phyloP scores from a whole-genome alignment of 1,139 yeast species.

The Kluyveromyces sp. region DNA sequence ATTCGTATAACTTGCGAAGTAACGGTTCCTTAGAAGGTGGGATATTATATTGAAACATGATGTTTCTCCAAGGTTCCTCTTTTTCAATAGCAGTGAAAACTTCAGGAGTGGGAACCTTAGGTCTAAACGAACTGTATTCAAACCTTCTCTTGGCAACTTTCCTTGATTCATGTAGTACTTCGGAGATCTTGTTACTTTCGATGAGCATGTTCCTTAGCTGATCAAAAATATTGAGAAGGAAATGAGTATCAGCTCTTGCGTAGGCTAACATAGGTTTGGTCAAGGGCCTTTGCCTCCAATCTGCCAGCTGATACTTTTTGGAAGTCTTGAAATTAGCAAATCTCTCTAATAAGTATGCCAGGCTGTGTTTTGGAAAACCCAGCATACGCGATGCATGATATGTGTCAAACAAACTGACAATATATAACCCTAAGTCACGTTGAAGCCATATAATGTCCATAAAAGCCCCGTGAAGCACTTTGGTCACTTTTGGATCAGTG shows the following conservation, averaged over 20 bases:
- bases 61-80: conserved; percentile 50
- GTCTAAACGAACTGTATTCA: conserved; percentile 63
- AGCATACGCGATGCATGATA: conserved; percentile 78
- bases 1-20: conserved; percentile 56
- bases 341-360: conserved; percentile 75
- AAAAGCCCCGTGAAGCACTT: conserved; percentile 92
- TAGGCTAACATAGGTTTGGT: conserved; percentile 70
- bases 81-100: conserved; percentile 46
- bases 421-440: conserved; percentile 85
- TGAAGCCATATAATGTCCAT: conserved; percentile 98
- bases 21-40: conserved; percentile 49
- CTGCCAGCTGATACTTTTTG: conserved; percentile 91
- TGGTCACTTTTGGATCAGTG: conserved; percentile 70
- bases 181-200: conserved; percentile 43
- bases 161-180: conserved; percentile 72
- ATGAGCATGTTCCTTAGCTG: conserved; percentile 60
- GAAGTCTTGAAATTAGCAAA: conserved; percentile 83
- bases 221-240: conserved; percentile 73
- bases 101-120: conserved; percentile 33
- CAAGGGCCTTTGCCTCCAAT: conserved; percentile 91
- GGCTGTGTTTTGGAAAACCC: conserved; percentile 73
- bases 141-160: conserved; percentile 76
- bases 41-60: conserved; percentile 63
- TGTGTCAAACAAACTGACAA: conserved; percentile 89
- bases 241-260: conserved; percentile 95